Evolutionary conservation across 1,284 basidiomycete genomes (phyloP).

Genomic region (Apiotrichum sp.): DNA sequence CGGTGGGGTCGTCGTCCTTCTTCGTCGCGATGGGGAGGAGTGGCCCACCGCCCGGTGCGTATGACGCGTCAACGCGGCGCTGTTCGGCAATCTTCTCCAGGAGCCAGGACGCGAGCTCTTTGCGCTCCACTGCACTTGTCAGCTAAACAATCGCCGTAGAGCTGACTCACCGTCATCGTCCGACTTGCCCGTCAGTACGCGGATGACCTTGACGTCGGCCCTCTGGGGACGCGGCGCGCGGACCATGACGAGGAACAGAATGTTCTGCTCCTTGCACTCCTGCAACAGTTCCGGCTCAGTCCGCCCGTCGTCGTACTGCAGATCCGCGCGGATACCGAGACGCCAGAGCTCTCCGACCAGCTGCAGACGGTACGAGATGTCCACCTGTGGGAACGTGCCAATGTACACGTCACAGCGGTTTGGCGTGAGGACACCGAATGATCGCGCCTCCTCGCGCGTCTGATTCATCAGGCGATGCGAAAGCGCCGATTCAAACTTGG

Average conservation of each 20-base stretch:
- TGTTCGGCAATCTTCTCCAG: constrained; percentile 41
- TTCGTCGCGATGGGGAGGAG: constrained; percentile 20
- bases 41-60: constrained; percentile 29
- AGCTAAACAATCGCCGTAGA: background rate
- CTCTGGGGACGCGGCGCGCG: constrained; percentile 24
- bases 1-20: background rate
- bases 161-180: constrained; percentile 40
- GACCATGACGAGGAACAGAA: constrained; percentile 45
- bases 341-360: constrained; percentile 54
- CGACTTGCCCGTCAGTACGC: constrained; percentile 15
- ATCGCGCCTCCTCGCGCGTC: constrained; percentile 47
- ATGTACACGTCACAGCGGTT: constrained; percentile 55
- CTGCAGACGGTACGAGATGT: constrained; percentile 49
- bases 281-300: constrained; percentile 36
- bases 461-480: constrained; percentile 46
- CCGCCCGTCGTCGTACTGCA: constrained; percentile 51
- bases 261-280: constrained; percentile 47
- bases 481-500: constrained; percentile 46
- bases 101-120: constrained; percentile 39
- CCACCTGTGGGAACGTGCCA: constrained; percentile 47
- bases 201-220: constrained; percentile 40
- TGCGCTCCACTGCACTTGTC: constrained; percentile 31
- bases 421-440: constrained; percentile 48
- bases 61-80: constrained; percentile 40
- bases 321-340: constrained; percentile 52